Conservation (phyloP, 2,329 filamentous ascomycete genomes). For the Diplodia mutila region DNA sequence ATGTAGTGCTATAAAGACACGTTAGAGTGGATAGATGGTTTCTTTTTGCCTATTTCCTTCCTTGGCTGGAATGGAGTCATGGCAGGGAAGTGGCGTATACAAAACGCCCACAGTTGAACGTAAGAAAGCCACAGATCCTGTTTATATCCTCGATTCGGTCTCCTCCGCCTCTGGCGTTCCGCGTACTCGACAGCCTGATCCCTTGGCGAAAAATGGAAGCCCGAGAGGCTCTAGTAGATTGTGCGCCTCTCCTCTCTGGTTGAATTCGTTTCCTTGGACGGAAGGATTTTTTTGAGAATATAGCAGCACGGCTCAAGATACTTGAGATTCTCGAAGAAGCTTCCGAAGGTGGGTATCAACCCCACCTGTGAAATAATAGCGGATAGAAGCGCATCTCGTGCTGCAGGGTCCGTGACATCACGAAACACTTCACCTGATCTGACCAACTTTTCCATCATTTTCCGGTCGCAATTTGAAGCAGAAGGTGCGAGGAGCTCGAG, state of each 20-base stretch:
- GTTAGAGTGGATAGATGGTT: not conserved
- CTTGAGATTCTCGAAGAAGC: constrained; percentile 31
- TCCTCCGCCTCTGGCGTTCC: constrained; percentile 4
- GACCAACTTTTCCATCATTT: constrained; percentile 5
- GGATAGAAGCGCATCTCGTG: too few species aligned
- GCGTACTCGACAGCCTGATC: constrained; percentile 14
- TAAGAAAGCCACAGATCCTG: constrained; percentile 11
- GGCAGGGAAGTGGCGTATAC: constrained; percentile 28
- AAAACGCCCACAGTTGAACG: constrained; percentile 29
- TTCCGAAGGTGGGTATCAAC: constrained; percentile 28
- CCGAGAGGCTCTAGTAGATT: constrained; percentile 27
- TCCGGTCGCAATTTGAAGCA: constrained; percentile 17
- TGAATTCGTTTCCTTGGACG: too few species aligned
- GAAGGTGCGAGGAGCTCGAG: constrained; percentile 28
- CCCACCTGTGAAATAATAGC: constrained; percentile 7
- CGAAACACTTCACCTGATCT: constrained; percentile 18
- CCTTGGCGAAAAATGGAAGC: constrained; percentile 25
- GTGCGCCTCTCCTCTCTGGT: constrained; percentile 28
- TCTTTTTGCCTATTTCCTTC: not conserved
- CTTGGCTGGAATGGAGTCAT: constrained; percentile 27
- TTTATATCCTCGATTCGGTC: not conserved
- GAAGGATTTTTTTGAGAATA: constrained; percentile 28
- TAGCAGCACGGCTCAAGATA: constrained; percentile 30
- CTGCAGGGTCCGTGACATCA: too few species aligned
- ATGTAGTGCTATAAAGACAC: not conserved